Evolutionary conservation across 495 filamentous ascomycete species (phyloP), one percentile per base, ranked within the genome.

Genomic region (Xylona heveae): DNA sequence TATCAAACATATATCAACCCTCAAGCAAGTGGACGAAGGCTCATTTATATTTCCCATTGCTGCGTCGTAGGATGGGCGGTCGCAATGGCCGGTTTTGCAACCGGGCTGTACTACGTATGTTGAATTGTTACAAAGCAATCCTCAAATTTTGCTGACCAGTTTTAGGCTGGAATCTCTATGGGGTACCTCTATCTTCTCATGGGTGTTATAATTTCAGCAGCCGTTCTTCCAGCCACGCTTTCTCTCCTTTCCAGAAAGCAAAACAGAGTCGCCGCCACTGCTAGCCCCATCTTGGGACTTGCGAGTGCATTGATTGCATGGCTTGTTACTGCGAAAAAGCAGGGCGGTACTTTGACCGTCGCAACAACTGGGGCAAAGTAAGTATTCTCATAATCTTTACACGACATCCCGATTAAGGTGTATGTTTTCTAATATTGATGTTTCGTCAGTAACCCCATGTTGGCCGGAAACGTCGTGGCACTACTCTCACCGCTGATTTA

Each of bases 131-230:
- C n/a, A n/a, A n/a, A n/a, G n/a, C n/a, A n/a, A n/a, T n/a, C n/a
- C n/a, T n/a, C n/a, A n/a, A n/a, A n/a, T n/a, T n/a, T n/a, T n/a
- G n/a, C 12, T 28, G 3, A 3, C 0, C 12, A 4, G 1, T 25
- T 19, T 1, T 14, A 18, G 17, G 8, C 59, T 17, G 66, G 65
- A 15, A 68, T 77, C 30, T 66, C 64, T 22, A 74, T 78, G 67
- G 73, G 73, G 5, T 78, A 75, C 39, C 59, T 91, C 12, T 85
- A 91, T 48, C 59, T 91, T 16, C 67, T 91, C 39, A 91, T 91
- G 82, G 82, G 82, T 6, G 78, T 85, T 24, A 83, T 92, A 39
- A 84, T 92, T 39, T 81, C 75, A 2, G 69, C 74, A 2, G 80
- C 80, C 3, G 80, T 92, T 15, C 62, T 92, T 31, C 82, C 82